Percentiles rank a stretch among this genome's conserved stretches.
These are phyloP conservation scores for Chaetomiaceae sp. DNA, from an alignment of 2,329 filamentous ascomycete genomes.

Conservation along the genomic window DNA sequence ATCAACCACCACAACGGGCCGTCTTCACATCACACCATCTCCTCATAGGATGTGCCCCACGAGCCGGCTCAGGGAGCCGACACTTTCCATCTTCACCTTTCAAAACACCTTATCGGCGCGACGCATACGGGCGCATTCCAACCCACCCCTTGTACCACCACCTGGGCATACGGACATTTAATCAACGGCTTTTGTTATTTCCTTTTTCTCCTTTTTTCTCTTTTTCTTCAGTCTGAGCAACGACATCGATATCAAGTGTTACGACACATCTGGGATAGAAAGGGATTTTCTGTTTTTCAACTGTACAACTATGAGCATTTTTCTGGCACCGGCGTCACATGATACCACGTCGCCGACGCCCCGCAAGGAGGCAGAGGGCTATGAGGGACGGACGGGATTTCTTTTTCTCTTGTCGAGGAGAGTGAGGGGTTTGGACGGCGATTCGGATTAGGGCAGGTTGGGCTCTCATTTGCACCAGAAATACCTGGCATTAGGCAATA, in stretches of 20 bases:
- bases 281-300: not conserved
- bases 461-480: conserved; percentile 5
- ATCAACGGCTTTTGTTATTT: conserved; percentile 22
- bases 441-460: not conserved
- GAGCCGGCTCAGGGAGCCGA: conserved; percentile 24
- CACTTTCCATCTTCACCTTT: conserved; percentile 10
- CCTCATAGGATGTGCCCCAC: conserved; percentile 14
- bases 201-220: conserved; percentile 12
- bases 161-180: conserved; percentile 24
- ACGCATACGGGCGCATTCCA: conserved; percentile 14
- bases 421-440: not conserved
- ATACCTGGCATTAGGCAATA: conserved; percentile 11
- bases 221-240: conserved; percentile 22
- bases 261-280: conserved; percentile 14
- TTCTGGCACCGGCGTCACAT: conserved; percentile 17
- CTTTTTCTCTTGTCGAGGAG: not conserved
- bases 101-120: conserved; percentile 10
- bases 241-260: conserved; percentile 20
- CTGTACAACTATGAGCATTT: conserved; percentile 19
- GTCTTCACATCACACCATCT: conserved; percentile 12
- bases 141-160: conserved; percentile 23
- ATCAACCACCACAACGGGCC: not conserved
- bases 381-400: conserved; percentile 11
- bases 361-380: not conserved
- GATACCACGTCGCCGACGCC: conserved; percentile 20